Evolutionary conservation across 1,284 basidiomycete genomes (phyloP), one percentile per base, ranked within the genome.

Genomic region (Ganoderma meredithae): DNA sequence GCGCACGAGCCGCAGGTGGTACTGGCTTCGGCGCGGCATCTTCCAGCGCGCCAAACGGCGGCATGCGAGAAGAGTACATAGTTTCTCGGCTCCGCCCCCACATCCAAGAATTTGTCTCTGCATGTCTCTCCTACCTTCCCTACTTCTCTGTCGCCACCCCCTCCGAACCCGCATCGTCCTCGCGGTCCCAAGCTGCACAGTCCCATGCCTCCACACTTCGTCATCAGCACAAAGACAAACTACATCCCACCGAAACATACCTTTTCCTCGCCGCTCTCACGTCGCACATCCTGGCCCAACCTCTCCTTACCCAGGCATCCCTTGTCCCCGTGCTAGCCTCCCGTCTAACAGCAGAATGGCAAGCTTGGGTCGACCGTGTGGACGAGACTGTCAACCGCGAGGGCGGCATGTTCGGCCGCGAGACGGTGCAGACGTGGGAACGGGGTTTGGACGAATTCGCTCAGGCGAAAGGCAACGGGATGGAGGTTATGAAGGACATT

Each of bases 31-130:
- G 65, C 76, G 74, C 70, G 25, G 71, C 64, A 60, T 60, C 56
- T 49, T 66, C 76, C 39, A 60, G 72, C 17, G 71, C 82, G 55
- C 72, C 75, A n/a, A 85, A 86, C 53, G 67, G 67, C 31, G 71
- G 71, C 5, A 95, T 94, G 92, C 89, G 93, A 68, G 90, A 93
- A 64, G 88, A 89, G 7, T 95, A 95, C 77, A 84, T 95, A 71
- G 79, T 88, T 41, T 91, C 88, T 22, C 86, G 93, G 66, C 82
- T 95, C n/a, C 85, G 89, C 64, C 90, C 91, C 25, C 88, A 90
- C 76, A 88, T 94, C 63, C 81, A 84, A 62, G 92, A 94, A 62
- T 95, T 93, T 71, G 87, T 90, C 40, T 85, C 92, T 3, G 86
- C 90, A 19, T 91, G 87, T 77, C 85, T 88, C 75, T 90, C 93